Base-by-base conservation (phyloP, 352 stramenopile genomes). In the Phytopythium ostracodes region DNA sequence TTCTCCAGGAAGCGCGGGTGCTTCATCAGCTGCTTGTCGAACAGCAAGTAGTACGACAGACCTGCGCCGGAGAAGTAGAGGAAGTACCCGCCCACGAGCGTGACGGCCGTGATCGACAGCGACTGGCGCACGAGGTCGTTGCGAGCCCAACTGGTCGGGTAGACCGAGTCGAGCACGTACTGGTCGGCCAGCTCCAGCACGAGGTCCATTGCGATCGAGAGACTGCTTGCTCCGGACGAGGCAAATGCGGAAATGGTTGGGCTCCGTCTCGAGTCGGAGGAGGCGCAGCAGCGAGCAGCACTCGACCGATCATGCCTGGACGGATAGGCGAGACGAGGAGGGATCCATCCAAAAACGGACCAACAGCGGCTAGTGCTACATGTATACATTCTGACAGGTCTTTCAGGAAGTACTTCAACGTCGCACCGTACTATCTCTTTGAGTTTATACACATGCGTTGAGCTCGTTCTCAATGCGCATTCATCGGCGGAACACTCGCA, bases 1-100 rank as follows among this genome's bases (percentile, higher is more conserved):
- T 90, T 73, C 62, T 83, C 74, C 22, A 80, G 59, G 24, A 90
- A 89, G 25, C 81, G 81, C n/a, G 80, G 80, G 51, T 92, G 83
- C 20, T 83, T 71, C 63, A 74, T 77, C 35, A 88, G 63, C 53
- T 71, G 31, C 58, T 89, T 79, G 72, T 92, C 83, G 47, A 87
- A 92, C 22, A 89, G 29, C 47, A 87, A 77, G 22, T 66, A 59
- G 60, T 90, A 92, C 40, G 75, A 75, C 33, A 84, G 69, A 2
- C 59, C 62, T 0, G 80, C 78, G 27, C 73, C 72, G 1, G 51
- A 64, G 44, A 92, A 70, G 70, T 92, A 92, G 17, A 92, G 67
- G 9, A 79, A 42, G 57, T 87, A 87, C 18, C 69, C 80, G 20
- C 70, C 77, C 2, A 89, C 56, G 18, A 87, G 61, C 38, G 83